Conservation (phyloP, 176 grass and related monocot genomes). For the Raddia distichophylla region DNA sequence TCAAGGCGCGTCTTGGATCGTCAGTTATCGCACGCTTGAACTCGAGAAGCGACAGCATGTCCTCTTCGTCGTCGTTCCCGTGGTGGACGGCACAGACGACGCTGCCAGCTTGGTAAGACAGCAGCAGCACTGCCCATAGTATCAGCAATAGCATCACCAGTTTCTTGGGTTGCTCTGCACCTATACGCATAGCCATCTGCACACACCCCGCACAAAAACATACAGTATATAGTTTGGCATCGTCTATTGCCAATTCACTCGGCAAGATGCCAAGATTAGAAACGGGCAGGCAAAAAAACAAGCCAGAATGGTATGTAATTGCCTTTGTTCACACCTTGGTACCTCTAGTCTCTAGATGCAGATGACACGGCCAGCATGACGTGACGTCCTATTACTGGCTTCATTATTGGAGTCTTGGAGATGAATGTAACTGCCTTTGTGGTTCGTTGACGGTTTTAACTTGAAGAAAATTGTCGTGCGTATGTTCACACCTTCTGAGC, state of each 20-base stretch:
- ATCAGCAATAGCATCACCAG: background rate
- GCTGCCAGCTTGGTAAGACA: background rate
- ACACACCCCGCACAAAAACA: too few relatives aligned
- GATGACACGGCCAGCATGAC: background rate
- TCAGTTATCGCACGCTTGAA: constrained; percentile 8
- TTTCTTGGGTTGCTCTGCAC: too few relatives aligned
- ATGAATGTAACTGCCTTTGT: too few relatives aligned
- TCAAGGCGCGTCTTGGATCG: background rate
- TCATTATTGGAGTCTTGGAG: too few relatives aligned
- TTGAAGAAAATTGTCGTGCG: background rate
- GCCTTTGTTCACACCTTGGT: too few relatives aligned
- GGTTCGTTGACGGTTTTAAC: background rate
- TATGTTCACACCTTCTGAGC: background rate
- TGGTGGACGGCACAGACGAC: background rate
- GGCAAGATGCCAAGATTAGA: too few relatives aligned
- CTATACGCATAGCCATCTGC: too few relatives aligned
- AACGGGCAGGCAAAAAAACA: too few relatives aligned
- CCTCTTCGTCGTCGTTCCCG: background rate
- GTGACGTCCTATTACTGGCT: background rate
- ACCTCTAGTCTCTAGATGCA: constrained; percentile 18
- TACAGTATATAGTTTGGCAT: too few relatives aligned
- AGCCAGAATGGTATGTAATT: too few relatives aligned
- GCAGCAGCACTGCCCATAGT: background rate
- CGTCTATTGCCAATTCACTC: too few relatives aligned
- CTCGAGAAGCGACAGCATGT: constrained; percentile 1